Evolutionary conservation across 2,329 filamentous ascomycete species (phyloP).

Genomic region (Alternaria longipes): DNA sequence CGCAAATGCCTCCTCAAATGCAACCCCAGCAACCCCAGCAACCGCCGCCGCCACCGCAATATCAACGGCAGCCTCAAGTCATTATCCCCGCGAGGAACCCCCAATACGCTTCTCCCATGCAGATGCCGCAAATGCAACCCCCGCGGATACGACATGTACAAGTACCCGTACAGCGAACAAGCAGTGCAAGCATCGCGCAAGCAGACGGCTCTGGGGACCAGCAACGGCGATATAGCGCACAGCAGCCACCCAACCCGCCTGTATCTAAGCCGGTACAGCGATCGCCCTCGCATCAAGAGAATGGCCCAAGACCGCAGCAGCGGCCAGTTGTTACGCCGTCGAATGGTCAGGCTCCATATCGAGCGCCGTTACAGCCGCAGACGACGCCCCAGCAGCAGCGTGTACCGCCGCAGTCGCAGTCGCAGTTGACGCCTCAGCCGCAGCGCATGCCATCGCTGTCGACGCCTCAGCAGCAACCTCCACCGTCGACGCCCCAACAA

Average conservation of each 20-base stretch:
- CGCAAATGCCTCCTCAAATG: constrained; percentile 29
- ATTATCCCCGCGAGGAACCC: constrained; percentile 36
- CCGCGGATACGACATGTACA: constrained; percentile 42
- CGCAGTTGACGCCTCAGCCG: background rate
- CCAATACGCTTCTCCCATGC: constrained; percentile 31
- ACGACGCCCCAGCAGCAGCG: constrained; percentile 40
- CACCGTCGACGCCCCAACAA: constrained; percentile 43
- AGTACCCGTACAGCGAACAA: constrained; percentile 35
- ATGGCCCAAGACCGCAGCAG: constrained; percentile 41
- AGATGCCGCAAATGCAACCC: constrained; percentile 41
- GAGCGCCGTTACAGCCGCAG: constrained; percentile 43
- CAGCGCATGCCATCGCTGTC: background rate
- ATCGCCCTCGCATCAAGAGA: constrained; percentile 49
- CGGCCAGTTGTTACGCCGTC: constrained; percentile 36
- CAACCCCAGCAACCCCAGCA: constrained; percentile 9
- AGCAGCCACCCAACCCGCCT: constrained; percentile 33
- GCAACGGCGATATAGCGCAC: constrained; percentile 26
- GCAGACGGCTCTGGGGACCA: constrained; percentile 27
- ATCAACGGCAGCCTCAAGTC: constrained; percentile 42
- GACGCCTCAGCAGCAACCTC: background rate
- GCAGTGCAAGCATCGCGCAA: constrained; percentile 25
- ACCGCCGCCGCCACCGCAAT: constrained; percentile 15
- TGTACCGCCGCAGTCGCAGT: constrained; percentile 30
- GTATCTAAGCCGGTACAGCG: constrained; percentile 50
- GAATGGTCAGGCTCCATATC: constrained; percentile 33